These are phyloP conservation scores for Trypanosoma grayi DNA, from an alignment of 208 protist genomes.

Conservation along the genomic window DNA sequence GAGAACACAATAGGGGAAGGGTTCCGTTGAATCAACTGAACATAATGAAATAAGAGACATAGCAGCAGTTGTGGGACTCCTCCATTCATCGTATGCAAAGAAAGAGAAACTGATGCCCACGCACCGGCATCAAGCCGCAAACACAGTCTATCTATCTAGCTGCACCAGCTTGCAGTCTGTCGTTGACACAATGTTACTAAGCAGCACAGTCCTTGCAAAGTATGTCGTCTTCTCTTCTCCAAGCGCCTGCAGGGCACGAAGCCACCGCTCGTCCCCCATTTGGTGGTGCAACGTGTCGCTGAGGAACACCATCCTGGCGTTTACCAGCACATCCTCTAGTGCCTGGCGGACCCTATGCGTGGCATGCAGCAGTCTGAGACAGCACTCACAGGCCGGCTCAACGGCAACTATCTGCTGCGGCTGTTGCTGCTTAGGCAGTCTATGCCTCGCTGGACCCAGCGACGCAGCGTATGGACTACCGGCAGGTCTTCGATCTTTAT, in stretches of 20 bases:
- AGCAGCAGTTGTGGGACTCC: neutral
- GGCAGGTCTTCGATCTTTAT: constrained; percentile 3
- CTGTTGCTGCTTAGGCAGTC: neutral
- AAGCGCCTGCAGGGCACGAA: constrained; percentile 45
- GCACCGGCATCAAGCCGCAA: too few relatives aligned
- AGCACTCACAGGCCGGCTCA: constrained; percentile 15
- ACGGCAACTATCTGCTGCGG: neutral
- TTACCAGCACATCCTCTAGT: constrained; percentile 34
- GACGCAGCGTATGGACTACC: neutral
- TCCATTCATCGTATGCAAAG: neutral
- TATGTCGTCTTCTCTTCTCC: constrained; percentile 28
- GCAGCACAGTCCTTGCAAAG: constrained; percentile 1
- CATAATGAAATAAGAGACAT: too few relatives aligned
- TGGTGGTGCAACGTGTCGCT: constrained; percentile 69
- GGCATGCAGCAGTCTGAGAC: constrained; percentile 11
- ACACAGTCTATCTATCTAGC: neutral
- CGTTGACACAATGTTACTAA: neutral
- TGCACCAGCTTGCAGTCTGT: neutral
- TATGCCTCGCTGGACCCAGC: neutral
- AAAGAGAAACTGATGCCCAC: too few relatives aligned
- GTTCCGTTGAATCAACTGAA: too few relatives aligned
- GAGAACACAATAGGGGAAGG: too few relatives aligned
- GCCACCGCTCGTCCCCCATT: constrained; percentile 56
- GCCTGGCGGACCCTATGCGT: constrained; percentile 22
- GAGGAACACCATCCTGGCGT: constrained; percentile 48